Percentiles rank a stretch among this genome's conserved stretches.
phyloP scores from a whole-genome alignment of 164 flowering plant species.

The Macadamia tetraphylla region DNA sequence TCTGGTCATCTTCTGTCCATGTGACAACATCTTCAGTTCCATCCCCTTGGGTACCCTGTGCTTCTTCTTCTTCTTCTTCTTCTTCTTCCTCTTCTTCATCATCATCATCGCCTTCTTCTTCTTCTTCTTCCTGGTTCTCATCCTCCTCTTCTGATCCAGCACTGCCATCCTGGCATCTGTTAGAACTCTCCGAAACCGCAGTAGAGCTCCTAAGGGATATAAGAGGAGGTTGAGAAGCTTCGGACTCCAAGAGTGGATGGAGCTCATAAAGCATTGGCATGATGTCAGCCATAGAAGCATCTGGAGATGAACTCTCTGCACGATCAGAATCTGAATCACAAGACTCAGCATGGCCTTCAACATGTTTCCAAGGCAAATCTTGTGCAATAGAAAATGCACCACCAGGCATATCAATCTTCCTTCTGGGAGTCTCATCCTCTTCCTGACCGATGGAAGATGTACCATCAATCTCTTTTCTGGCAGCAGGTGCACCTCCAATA shows the following conservation, averaged over 20 bases:
- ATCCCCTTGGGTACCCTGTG: neutral
- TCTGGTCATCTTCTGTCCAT: slow-evolving; percentile 42
- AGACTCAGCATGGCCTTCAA: slow-evolving; percentile 20
- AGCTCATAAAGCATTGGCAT: slow-evolving; percentile 67
- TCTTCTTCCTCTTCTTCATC: neutral
- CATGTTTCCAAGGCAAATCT: slow-evolving; percentile 25
- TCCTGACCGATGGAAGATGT: neutral
- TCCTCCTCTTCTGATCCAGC: slow-evolving; percentile 26
- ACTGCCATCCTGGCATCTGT: slow-evolving; percentile 17
- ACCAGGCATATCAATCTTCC: neutral
- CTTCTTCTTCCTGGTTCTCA: slow-evolving; percentile 12
- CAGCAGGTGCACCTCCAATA: neutral
- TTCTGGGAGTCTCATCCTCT: neutral
- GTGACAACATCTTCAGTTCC: slow-evolving; percentile 10
- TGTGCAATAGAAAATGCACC: slow-evolving; percentile 12
- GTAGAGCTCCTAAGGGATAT: slow-evolving; percentile 16
- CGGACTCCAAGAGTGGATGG: slow-evolving; percentile 52
- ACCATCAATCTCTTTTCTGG: neutral
- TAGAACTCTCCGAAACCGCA: slow-evolving; percentile 31
- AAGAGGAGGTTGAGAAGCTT: slow-evolving; percentile 28
- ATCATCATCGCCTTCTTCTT: neutral
- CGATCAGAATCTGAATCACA: slow-evolving; percentile 46
- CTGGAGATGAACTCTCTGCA: slow-evolving; percentile 63
- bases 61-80: slow-evolving; percentile 16
- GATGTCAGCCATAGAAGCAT: slow-evolving; percentile 69